Base-by-base conservation (phyloP, 2,329 filamentous ascomycete genomes). In the Incumbomyces lentus region DNA sequence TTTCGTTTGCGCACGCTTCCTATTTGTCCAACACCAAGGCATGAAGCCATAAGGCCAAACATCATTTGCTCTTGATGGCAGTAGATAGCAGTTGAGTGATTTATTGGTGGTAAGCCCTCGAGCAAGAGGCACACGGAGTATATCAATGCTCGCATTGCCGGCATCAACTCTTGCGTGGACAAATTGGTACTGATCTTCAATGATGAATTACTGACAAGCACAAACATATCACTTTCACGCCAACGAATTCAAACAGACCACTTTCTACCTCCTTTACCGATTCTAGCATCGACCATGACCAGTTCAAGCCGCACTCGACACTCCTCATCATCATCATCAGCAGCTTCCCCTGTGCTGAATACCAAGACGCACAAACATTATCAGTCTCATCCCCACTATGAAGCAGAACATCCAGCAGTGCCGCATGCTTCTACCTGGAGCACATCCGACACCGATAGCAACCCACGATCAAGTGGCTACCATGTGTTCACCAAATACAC, bases 301-400 rank as follows among this genome's bases (percentile, higher is more conserved):
- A 29, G 13, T n/a, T 6, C 39, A 29, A 11, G 22, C 12, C 39
- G 30, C 7, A 18, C 6, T n/a, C 17, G 17, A 30, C 8, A 41
- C 8, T 31, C 39, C 5, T 22, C 39, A 17, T 29, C 39, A 41
- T 41, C 19, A 26, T 31, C 36, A 6, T 30, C 39, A 41, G 39
- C 39, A 26, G n/a, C 10, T 7, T 41, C 39, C 7, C n/a, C 39
- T 6, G 6, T 6, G 17, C 4, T 41, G 6, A 30, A 26, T 19
- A 12, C 39, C 13, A 29, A 30, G 17, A 26, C 18, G 13, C 39
- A 41, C n/a, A 41, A 41, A 30, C 39, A 41, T 19, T 41, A 41
- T n/a, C 19, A 41, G 30, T 41, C 39, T 5, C 39, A 41, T 13
- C 13, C 39, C 7, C 22, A 5, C 22, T 8, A 26, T 5, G 39